Percentiles rank a stretch among this genome's conserved stretches.
Conservation (phyloP, 2,329 filamentous ascomycete genomes). For the Aspergillus aculeatinus region DNA sequence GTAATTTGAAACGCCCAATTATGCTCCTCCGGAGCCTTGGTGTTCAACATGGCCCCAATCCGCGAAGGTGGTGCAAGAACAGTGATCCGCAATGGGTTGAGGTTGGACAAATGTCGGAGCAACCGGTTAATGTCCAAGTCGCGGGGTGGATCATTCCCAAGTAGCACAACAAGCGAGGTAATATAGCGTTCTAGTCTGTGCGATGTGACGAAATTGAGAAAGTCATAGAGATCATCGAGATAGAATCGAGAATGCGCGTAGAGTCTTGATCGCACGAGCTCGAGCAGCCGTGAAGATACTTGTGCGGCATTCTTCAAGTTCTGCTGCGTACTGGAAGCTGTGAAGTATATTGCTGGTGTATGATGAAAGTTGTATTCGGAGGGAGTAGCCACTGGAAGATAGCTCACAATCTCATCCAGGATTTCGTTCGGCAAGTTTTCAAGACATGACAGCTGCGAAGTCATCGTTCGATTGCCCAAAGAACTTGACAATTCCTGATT, state of each 20-base stretch:
- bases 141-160: conserved; percentile 44
- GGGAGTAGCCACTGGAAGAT: conserved; percentile 52
- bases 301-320: conserved; percentile 57
- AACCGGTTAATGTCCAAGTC: conserved; percentile 49
- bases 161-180: conserved; percentile 48
- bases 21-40: conserved; percentile 57
- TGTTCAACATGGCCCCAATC: conserved; percentile 61
- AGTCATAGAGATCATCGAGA: conserved; percentile 33
- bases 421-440: conserved; percentile 61
- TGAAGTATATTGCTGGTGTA: conserved; percentile 50
- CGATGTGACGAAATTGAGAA: conserved; percentile 39
- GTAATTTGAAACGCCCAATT: conserved; percentile 64
- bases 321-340: conserved; percentile 34
- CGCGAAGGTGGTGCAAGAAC: conserved; percentile 62
- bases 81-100: conserved; percentile 56
- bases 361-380: conserved; percentile 52
- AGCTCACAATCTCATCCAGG: conserved; percentile 57
- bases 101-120: conserved; percentile 54
- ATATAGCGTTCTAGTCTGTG: conserved; percentile 41
- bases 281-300: conserved; percentile 56
- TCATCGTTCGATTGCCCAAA: conserved; percentile 12
- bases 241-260: conserved; percentile 56
- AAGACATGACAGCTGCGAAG: conserved; percentile 24
- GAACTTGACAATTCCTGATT: background rate
- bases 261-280: conserved; percentile 53